Percentiles rank a stretch among this genome's conserved stretches.
Evolutionary conservation across 2,329 filamentous ascomycete species (phyloP).

Genomic region (Penicillium sp.): DNA sequence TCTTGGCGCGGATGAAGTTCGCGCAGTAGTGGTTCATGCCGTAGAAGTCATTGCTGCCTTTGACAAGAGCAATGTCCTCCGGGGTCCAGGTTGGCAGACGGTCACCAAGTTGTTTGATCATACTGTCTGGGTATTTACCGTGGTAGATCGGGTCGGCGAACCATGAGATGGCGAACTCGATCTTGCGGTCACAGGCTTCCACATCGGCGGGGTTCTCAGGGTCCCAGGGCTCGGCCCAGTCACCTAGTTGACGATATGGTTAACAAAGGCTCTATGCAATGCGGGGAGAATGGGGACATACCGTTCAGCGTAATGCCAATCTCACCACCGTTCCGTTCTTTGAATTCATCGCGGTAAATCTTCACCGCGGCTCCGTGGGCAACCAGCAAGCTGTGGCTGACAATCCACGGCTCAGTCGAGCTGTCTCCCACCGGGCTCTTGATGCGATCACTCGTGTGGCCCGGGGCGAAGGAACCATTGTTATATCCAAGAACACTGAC

Average conservation of each 20-base stretch:
- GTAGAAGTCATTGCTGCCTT: constrained; percentile 86
- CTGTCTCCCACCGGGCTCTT: constrained; percentile 66
- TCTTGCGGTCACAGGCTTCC: constrained; percentile 67
- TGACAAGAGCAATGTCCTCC: constrained; percentile 64
- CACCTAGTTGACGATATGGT: constrained; percentile 42
- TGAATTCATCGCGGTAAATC: constrained; percentile 74
- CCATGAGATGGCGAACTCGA: constrained; percentile 81
- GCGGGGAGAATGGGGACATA: constrained; percentile 26
- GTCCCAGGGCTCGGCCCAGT: constrained; percentile 77
- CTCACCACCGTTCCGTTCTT: constrained; percentile 60
- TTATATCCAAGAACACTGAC: constrained; percentile 71
- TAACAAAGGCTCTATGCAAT: neutral
- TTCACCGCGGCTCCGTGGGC: constrained; percentile 75
- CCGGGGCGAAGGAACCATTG: constrained; percentile 68
- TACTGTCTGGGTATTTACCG: constrained; percentile 73
- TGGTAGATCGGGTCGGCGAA: constrained; percentile 82
- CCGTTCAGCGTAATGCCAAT: constrained; percentile 84
- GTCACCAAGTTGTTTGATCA: constrained; percentile 70
- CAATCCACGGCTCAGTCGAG: constrained; percentile 69
- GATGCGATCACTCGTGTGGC: constrained; percentile 65
- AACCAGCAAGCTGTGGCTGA: constrained; percentile 69
- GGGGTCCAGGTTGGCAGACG: constrained; percentile 65
- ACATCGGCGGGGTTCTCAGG: constrained; percentile 64
- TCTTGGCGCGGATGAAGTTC: constrained; percentile 71
- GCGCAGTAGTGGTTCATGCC: constrained; percentile 92